Percentiles rank a stretch among this genome's conserved stretches.
Conservation (phyloP, 129 eudicot species). For the Flaveria bidentis region DNA sequence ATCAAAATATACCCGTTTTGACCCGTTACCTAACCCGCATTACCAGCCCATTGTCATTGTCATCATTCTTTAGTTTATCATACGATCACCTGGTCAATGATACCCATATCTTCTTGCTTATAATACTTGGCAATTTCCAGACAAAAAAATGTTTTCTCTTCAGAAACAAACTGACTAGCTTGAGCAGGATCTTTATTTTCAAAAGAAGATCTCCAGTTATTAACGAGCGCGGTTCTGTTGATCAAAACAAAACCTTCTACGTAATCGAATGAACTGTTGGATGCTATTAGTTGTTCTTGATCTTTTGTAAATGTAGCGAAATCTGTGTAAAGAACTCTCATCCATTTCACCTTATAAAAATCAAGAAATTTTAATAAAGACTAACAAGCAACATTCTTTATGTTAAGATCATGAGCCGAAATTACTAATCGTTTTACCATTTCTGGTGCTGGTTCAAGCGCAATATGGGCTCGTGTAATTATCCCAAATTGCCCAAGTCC, state of each 20-base stretch:
- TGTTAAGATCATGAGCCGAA: neutral
- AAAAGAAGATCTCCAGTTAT: slow-evolving; percentile 91
- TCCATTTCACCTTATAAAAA: slow-evolving; percentile 86
- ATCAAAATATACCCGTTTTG: neutral
- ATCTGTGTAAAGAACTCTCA: slow-evolving; percentile 76
- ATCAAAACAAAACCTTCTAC: slow-evolving; percentile 90
- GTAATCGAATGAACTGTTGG: slow-evolving; percentile 66
- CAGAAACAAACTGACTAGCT: slow-evolving; percentile 60
- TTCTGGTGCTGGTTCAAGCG: slow-evolving; percentile 78
- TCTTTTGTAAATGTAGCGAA: slow-evolving; percentile 65
- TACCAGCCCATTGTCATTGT: neutral
- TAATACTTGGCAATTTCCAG: slow-evolving; percentile 84
- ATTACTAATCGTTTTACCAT: slow-evolving; percentile 46
- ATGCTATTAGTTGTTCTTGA: slow-evolving; percentile 78
- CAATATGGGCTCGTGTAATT: slow-evolving; percentile 80
- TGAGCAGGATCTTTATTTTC: slow-evolving; percentile 73
- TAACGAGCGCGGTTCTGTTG: slow-evolving; percentile 76
- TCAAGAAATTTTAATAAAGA: slow-evolving; percentile 18
- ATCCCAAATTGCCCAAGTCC: slow-evolving; percentile 98
- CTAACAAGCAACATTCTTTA: neutral
- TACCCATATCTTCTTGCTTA: slow-evolving; percentile 44
- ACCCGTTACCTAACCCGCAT: neutral
- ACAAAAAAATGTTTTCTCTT: slow-evolving; percentile 73
- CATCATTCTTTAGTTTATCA: neutral
- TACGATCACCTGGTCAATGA: slow-evolving; percentile 62